Evolutionary conservation across 768 basidiomycete genomes (phyloP), one percentile per base, ranked within the genome.

Genomic region (Psilocybe azurescens): DNA sequence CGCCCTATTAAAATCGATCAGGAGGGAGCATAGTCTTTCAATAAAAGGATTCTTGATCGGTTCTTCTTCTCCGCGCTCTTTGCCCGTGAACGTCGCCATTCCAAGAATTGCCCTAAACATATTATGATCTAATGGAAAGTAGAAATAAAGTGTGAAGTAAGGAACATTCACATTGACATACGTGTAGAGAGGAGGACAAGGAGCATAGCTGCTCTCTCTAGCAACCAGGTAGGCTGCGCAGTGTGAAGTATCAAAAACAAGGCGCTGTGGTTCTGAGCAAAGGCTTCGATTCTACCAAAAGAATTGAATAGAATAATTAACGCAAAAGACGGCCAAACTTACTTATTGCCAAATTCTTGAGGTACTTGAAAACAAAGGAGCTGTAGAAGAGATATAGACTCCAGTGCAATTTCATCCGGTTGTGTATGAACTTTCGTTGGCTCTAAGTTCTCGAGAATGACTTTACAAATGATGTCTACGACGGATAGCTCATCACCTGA

Each of bases 171-270:
- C 3, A 24, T 33, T 13, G 53, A 75, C 87, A 63, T 67, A 89
- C 86, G 79, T 38, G 84, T 83, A 18, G 84, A 84, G 44, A 90
- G 69, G 56, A 86, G 72, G 16, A 83, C 70, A 29, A 93, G 73
- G 13, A 88, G 63, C n/a, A 83, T 81, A 16, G 80, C 73, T 41
- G 79, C 77, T 11, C 80, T 78, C 51, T 75, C 71, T 7, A 90
- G 70, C 29, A 91, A 70, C 78, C 82, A 82, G 4, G 69, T 61
- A 2, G 89, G 85, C 55, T 88, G 88, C 24, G 75, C 72, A 5
- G 77, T 65, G 61, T 84, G 75, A 14, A 92, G 73, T 24, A 93
- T 73, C 13, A 72, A 76, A 55, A 78, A 70, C 56, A 89, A 66
- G 48, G 83, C 74, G 20, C 80, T 74, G 24, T 74, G 72, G 33